These are phyloP conservation scores for Begonia loranthoides DNA, from an alignment of 306 rosid species.

Conservation along the genomic window DNA sequence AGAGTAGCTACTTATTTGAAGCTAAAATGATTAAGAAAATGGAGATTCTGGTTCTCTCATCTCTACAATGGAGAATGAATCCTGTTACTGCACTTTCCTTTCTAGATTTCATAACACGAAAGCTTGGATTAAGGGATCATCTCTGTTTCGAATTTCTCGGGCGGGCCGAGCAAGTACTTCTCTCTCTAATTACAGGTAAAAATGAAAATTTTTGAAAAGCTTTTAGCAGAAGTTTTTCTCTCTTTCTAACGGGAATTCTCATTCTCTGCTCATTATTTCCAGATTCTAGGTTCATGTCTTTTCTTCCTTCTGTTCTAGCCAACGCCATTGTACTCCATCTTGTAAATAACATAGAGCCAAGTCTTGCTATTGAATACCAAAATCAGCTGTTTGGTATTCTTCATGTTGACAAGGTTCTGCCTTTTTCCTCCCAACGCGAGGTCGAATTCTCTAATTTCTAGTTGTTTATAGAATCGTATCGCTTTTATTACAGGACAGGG, in stretches of 20 bases:
- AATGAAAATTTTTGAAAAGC: background rate
- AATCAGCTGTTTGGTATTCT: slow-evolving; percentile 51
- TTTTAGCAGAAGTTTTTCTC: background rate
- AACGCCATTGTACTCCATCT: slow-evolving; percentile 68
- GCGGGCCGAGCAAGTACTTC: slow-evolving; percentile 41
- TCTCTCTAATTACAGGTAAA: slow-evolving; percentile 47
- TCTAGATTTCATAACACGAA: slow-evolving; percentile 47
- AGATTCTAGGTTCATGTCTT: slow-evolving; percentile 61
- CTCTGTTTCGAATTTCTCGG: slow-evolving; percentile 50
- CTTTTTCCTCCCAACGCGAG: background rate
- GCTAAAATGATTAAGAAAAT: slow-evolving; percentile 61
- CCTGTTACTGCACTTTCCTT: slow-evolving; percentile 70
- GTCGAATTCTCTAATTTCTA: background rate
- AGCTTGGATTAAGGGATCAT: slow-evolving; percentile 50
- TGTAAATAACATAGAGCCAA: slow-evolving; percentile 44
- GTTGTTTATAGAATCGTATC: background rate
- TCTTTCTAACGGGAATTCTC: background rate
- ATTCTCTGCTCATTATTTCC: background rate
- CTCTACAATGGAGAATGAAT: slow-evolving; percentile 86
- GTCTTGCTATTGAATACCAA: slow-evolving; percentile 35
- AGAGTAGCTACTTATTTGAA: slow-evolving; percentile 44
- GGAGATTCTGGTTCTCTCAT: slow-evolving; percentile 87
- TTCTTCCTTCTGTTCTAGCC: slow-evolving; percentile 67
- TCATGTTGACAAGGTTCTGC: slow-evolving; percentile 50
- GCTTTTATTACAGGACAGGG: slow-evolving; percentile 30